Base-by-base conservation (phyloP, 2,329 filamentous ascomycete genomes). In the Stylonectria norvegica region DNA sequence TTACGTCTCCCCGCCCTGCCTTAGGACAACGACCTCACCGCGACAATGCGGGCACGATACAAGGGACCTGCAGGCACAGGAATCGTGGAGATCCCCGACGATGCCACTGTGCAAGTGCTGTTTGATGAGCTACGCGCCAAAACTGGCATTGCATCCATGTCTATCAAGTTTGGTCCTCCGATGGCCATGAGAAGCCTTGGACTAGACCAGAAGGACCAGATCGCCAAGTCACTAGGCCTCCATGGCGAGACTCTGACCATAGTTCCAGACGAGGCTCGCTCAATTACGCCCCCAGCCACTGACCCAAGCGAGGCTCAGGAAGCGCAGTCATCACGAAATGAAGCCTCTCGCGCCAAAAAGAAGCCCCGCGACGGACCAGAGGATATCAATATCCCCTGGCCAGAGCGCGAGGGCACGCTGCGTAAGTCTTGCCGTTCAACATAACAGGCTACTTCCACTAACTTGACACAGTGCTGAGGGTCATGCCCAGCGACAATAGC, bases 401-500 rank as follows among this genome's bases (percentile, higher is more conserved):
- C 68, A 4, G 68, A 72, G 36, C 65, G 69, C 5, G 67, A 68
- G 18, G 76, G 76, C 4, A 75, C 70, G 20, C 55, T 81, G 20
- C 62, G 78, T 76, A 59, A 47, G 51, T 47, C 30, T 15, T 12
- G 12, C 14, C 12, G n/a, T 23, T 5, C 15, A 15, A 8, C 20
- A 20, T 14, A 14, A 11, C 22, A 32, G 16, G 4, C 10, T 6
- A 11, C 36, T 20, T 20, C 37, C 15, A 55, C 33, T 15, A 3
- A 8, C 17, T 17, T 18, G 14, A 78, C 14, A 5, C 30, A 80
- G 85, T 94, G 7, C 76, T 96, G 14, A 84, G 91, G 11, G 87
- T 97, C 36, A 96, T 97, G 91, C 89, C 90, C 4, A 91, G 96
- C 59, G 91, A 97, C 64, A 96, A 96, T 65, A 89, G 83, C 43